Conservation (phyloP, 73 alveolate species). For the Paraurostyla sp. region DNA sequence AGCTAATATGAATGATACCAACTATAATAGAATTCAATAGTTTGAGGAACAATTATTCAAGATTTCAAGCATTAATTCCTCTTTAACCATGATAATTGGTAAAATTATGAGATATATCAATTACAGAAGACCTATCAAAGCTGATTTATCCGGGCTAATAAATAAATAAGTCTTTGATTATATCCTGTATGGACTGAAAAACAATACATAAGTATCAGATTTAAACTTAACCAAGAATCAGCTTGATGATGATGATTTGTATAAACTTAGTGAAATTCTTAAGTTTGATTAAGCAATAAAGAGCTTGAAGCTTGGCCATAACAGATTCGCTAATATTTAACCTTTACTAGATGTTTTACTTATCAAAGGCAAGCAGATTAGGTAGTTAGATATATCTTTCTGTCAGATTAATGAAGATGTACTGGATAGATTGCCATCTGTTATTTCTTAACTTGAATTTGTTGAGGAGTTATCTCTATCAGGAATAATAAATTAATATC, state of each 20-base stretch:
- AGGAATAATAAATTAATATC: background rate
- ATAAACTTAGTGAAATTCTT: background rate
- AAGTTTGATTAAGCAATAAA: background rate
- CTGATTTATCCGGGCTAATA: background rate
- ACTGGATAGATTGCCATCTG: background rate
- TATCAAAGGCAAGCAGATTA: background rate
- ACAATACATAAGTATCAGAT: slow-evolving; percentile 18
- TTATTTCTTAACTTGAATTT: background rate
- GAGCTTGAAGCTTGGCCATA: background rate
- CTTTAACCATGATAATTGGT: background rate
- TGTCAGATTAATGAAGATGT: background rate
- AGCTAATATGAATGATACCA: slow-evolving; percentile 14
- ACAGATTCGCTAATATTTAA: slow-evolving; percentile 2
- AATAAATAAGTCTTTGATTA: background rate
- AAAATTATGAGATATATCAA: slow-evolving; percentile 36
- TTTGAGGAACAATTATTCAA: background rate
- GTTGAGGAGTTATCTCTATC: background rate
- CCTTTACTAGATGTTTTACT: background rate
- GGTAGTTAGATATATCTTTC: background rate
- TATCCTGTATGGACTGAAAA: slow-evolving; percentile 32
- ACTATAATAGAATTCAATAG: background rate
- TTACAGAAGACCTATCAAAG: slow-evolving; percentile 13
- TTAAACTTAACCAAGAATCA: background rate
- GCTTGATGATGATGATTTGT: slow-evolving; percentile 22
- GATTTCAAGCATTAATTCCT: background rate